phyloP scores from a whole-genome alignment of 2,329 filamentous ascomycete genomes.

The Aureobasidium sp. region DNA sequence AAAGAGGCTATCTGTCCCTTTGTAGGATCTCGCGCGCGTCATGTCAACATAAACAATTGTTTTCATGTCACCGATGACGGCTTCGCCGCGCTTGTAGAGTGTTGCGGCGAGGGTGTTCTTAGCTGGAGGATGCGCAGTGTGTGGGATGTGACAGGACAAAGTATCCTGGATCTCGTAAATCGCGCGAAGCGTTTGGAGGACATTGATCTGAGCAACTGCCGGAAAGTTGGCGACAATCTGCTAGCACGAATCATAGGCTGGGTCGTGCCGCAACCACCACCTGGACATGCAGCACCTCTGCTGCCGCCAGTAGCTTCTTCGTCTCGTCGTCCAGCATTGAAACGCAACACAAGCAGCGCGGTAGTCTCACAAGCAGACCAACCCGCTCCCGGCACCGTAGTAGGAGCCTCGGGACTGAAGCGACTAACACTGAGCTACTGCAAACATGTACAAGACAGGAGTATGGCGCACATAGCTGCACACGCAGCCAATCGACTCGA shows the following conservation, averaged over 20 bases:
- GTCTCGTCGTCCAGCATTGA: neutral
- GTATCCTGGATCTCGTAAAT: conserved; percentile 91
- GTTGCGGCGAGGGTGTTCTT: conserved; percentile 68
- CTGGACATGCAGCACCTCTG: conserved; percentile 18
- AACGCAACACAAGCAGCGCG: conserved; percentile 15
- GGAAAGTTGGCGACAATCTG: conserved; percentile 92
- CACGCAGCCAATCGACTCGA: conserved; percentile 78
- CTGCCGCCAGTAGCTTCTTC: conserved; percentile 1
- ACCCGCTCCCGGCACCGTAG: conserved; percentile 71
- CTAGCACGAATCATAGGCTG: conserved; percentile 88
- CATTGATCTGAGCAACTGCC: conserved; percentile 92
- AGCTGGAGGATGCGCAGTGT: conserved; percentile 94
- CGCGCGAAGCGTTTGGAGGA: conserved; percentile 81
- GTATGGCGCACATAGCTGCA: conserved; percentile 91
- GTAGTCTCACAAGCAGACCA: conserved; percentile 27
- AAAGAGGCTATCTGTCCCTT: conserved; percentile 76
- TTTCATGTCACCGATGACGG: conserved; percentile 96
- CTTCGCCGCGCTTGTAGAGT: conserved; percentile 66
- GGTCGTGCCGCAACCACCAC: conserved; percentile 70
- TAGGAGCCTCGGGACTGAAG: conserved; percentile 78
- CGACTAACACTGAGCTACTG: conserved; percentile 88
- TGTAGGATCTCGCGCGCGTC: conserved; percentile 63
- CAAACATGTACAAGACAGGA: conserved; percentile 96
- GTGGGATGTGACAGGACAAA: conserved; percentile 93
- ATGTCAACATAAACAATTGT: conserved; percentile 87